Evolutionary conservation across 768 basidiomycete species (phyloP), one percentile per base, ranked within the genome.

Genomic region (Galerina sulciceps): DNA sequence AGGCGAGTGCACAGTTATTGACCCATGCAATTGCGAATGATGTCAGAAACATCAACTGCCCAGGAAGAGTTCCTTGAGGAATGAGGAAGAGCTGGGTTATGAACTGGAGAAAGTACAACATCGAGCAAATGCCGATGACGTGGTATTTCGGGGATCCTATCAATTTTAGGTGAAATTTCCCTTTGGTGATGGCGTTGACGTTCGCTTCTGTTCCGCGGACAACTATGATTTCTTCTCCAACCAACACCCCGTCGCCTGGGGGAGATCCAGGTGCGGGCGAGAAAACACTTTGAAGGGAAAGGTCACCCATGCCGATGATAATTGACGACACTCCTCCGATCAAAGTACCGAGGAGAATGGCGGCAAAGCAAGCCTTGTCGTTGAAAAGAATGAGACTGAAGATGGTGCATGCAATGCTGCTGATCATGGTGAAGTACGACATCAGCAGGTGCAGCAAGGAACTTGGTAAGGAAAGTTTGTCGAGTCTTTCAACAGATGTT

Each of bases 31-130:
- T 44, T 2, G 55, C 59, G 18, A 60, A 60, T 15, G 59, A 56
- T 4, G 40, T 14, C 26, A 60, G 44, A 18, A 56, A 56, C 59
- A 60, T 60, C 35, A 60, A 42, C 26, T 61, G 60, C 1, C 60
- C 55, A 4, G 36, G 11, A 4, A 61, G 44, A 9, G 34, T 52
- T 41, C 60, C 55, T 48, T 48, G 50, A 31, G 59, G 59, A 17
- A 60, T 60, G 26, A 60, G 54, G 50, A 60, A 60, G 10, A 60
- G 59, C 36, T 60, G 55, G n/a, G 49, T 43, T 8, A 60, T 50
- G 38, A 60, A 60, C 10, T 60, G 59, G 15, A 56, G 49, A 11
- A 55, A 56, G 10, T 51, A 56, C 20, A 55, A 49, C 6, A 56
- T 14, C 15, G 59, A 44, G 35, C 54, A 56, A 18, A 60, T 18